A percentile compares a stretch with the other conserved stretches of the same genome.
Evolutionary conservation across 441 rosid genomes (phyloP).

Genomic region (Populus hybrid): DNA sequence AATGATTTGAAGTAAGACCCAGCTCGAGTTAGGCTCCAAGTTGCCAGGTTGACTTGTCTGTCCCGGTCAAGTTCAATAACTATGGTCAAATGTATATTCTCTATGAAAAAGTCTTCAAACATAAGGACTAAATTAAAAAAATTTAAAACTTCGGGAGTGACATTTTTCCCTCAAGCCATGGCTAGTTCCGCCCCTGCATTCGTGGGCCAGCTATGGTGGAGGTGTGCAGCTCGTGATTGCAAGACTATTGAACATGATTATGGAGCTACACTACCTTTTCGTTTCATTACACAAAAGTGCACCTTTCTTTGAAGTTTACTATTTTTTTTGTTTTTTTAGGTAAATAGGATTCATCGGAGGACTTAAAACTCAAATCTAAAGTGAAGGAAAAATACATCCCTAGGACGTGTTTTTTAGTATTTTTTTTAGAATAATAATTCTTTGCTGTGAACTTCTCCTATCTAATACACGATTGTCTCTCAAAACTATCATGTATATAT

Average conservation of each 20-base stretch:
- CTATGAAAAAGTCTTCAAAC: background rate
- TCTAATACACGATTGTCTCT: no score
- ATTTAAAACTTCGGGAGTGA: background rate
- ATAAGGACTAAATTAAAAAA: background rate
- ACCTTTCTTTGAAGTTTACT: background rate
- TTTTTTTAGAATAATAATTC: no score
- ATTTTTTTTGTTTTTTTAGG: no score
- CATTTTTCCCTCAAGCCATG: background rate
- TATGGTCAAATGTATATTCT: background rate
- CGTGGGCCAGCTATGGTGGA: background rate
- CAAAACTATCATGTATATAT: no score
- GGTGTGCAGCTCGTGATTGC: background rate
- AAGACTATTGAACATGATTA: background rate
- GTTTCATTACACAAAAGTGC: background rate
- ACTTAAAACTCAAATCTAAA: no score
- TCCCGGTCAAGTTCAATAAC: no score
- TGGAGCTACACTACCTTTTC: background rate
- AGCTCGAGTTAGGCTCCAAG: accelerated
- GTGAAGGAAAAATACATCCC: no score
- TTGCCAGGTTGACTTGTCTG: accelerated
- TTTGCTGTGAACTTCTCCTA: no score
- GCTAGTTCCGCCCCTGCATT: background rate
- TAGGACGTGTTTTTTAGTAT: no score
- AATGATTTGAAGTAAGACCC: no score
- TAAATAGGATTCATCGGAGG: no score